These are phyloP conservation scores for Tricholoma sp. DNA, from an alignment of 768 basidiomycete species.

Conservation along the genomic window DNA sequence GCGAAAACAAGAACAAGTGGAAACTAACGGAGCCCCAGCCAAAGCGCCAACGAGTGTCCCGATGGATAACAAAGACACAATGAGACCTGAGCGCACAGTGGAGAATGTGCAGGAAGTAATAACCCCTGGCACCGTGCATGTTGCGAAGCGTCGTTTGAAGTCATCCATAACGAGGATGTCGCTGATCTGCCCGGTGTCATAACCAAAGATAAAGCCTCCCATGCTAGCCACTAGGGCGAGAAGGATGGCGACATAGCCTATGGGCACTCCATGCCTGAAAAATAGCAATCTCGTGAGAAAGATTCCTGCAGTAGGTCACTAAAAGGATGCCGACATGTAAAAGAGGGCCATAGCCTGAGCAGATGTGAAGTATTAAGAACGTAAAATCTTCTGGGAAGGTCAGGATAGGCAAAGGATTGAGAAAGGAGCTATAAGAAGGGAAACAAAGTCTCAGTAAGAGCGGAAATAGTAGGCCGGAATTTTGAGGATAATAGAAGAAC, in stretches of 20 bases:
- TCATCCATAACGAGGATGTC: slow-evolving; percentile 72
- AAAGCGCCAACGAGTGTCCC: slow-evolving; percentile 64
- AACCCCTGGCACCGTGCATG: slow-evolving; percentile 36
- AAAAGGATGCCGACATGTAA: slow-evolving; percentile 10
- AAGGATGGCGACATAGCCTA: slow-evolving; percentile 58
- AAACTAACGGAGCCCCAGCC: slow-evolving; percentile 52
- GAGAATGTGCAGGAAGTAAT: slow-evolving; percentile 46
- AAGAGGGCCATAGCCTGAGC: slow-evolving; percentile 15
- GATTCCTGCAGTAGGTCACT: background rate
- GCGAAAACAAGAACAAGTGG: background rate
- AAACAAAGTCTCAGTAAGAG: no score
- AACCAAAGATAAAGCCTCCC: slow-evolving; percentile 67
- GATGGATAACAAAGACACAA: slow-evolving; percentile 66
- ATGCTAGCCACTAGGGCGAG: slow-evolving; percentile 64
- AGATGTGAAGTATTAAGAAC: no score
- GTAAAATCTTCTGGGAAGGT: no score
- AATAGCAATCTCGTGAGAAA: background rate
- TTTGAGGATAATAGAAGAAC: no score
- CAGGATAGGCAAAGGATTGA: no score
- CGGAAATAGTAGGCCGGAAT: no score
- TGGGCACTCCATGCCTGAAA: slow-evolving; percentile 51
- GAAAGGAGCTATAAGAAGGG: background rate
- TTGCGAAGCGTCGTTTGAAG: slow-evolving; percentile 59
- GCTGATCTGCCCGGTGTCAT: slow-evolving; percentile 75
- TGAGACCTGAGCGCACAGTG: slow-evolving; percentile 55